Percentiles rank a stretch among this genome's conserved stretches.
Evolutionary conservation across 495 filamentous ascomycete genomes (phyloP).

Genomic region (Neurospora cerealis): DNA sequence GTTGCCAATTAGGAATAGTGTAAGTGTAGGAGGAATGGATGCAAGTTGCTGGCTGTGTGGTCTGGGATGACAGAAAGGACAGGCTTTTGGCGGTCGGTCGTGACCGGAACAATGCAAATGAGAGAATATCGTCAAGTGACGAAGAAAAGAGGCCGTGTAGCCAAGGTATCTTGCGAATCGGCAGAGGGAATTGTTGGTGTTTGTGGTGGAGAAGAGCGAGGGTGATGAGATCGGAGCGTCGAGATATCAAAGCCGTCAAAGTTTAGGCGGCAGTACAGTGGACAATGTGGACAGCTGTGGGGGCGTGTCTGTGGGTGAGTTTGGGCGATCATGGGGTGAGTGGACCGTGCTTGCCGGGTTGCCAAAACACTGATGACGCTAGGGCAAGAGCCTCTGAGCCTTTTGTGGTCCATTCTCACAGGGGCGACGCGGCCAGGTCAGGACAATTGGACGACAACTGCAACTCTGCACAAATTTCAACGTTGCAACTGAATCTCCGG

Average conservation of each 20-base stretch:
- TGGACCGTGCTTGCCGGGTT: constrained; percentile 14
- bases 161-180: not conserved
- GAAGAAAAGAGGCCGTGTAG: not conserved
- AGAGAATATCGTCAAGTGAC: not conserved
- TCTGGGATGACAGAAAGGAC: not conserved
- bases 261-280: not conserved
- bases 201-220: not conserved
- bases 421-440: not conserved
- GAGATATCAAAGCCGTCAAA: not conserved
- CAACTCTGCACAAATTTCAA: not conserved
- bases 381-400: constrained; percentile 11
- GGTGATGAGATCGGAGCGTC: not conserved
- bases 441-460: not conserved
- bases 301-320: constrained; percentile 6
- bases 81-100: not conserved
- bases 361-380: constrained; percentile 17
- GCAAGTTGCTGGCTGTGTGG: not conserved
- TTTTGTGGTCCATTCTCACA: not conserved
- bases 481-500: not conserved
- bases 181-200: not conserved
- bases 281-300: not conserved
- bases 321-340: constrained; percentile 24
- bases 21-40: not conserved
- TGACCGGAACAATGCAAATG: not conserved
- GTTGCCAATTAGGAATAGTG: not conserved